A percentile compares a stretch with the other conserved stretches of the same genome.
Conservation (phyloP, 83 land plant species). For the Picea mariana region DNA sequence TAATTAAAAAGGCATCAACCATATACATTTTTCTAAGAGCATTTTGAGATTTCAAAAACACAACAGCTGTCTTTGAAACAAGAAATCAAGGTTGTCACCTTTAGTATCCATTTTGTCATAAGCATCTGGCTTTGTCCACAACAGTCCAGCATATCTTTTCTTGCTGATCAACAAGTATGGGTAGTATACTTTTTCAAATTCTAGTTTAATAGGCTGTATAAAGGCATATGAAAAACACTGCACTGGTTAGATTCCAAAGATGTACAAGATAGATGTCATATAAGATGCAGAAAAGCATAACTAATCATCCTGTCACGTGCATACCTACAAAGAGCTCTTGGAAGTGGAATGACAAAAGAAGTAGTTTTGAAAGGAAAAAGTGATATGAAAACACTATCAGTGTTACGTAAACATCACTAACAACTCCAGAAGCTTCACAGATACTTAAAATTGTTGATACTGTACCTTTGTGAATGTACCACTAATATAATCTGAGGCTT, state of each 20-base stretch:
- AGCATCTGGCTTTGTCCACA: constrained; percentile 87
- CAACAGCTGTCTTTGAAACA: constrained; percentile 2
- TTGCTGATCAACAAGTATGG: constrained; percentile 97
- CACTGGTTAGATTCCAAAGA: neutral
- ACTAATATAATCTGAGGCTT: constrained; percentile 94
- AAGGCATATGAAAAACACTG: neutral
- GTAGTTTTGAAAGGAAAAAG: neutral
- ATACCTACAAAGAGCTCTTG: neutral
- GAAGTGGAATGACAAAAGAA: neutral
- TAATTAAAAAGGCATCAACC: neutral
- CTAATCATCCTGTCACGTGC: neutral
- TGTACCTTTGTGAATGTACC: constrained; percentile 88
- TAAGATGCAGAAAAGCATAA: neutral
- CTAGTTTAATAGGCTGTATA: constrained; percentile 94
- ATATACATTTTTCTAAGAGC: neutral
- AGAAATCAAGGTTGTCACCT: constrained; percentile 45
- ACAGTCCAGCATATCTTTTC: constrained; percentile 97
- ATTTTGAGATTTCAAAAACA: neutral
- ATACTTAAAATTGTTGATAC: neutral
- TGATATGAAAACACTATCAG: neutral
- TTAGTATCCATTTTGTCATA: constrained; percentile 99
- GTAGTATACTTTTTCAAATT: constrained; percentile 98
- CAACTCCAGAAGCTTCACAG: neutral
- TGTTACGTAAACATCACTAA: neutral
- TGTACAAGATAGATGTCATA: neutral